These are phyloP conservation scores for Boletus rex-veris DNA, from an alignment of 768 basidiomycete species.

Conservation along the genomic window DNA sequence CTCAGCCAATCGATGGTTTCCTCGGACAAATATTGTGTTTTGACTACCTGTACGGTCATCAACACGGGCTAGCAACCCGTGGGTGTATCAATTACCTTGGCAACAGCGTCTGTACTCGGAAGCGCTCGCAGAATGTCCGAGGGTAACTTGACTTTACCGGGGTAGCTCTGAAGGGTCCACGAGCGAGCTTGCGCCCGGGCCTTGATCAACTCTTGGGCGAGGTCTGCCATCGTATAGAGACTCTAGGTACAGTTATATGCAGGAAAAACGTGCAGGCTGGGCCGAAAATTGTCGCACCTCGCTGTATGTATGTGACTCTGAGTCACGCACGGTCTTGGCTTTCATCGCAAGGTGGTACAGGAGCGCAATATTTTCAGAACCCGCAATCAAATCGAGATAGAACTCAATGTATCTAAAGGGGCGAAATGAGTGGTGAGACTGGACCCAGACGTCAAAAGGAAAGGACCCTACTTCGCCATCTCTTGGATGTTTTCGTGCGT, in stretches of 20 bases:
- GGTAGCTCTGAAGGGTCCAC: slow-evolving; percentile 79
- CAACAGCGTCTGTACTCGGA: slow-evolving; percentile 60
- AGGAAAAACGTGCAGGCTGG: neutral
- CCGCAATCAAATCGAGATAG: slow-evolving; percentile 75
- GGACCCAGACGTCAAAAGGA: neutral
- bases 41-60: slow-evolving; percentile 50
- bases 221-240: slow-evolving; percentile 81
- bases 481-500: slow-evolving; percentile 67
- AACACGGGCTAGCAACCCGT: neutral
- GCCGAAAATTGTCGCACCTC: slow-evolving; percentile 46
- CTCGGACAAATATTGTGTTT: slow-evolving; percentile 65
- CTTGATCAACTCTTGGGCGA: slow-evolving; percentile 86
- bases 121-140: slow-evolving; percentile 76
- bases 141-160: slow-evolving; percentile 77
- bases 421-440: neutral
- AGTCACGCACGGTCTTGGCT: slow-evolving; percentile 84
- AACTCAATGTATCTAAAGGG: slow-evolving; percentile 76
- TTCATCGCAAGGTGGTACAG: slow-evolving; percentile 79
- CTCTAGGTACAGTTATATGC: slow-evolving; percentile 47
- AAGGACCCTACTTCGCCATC: slow-evolving; percentile 67
- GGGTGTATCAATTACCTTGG: slow-evolving; percentile 44
- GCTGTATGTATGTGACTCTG: slow-evolving; percentile 60
- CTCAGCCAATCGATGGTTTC: slow-evolving; percentile 56
- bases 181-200: slow-evolving; percentile 52
- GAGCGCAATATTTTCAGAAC: slow-evolving; percentile 78